Evolutionary conservation across 2,329 filamentous ascomycete genomes (phyloP).

Genomic region (Venturiaceae sp.): DNA sequence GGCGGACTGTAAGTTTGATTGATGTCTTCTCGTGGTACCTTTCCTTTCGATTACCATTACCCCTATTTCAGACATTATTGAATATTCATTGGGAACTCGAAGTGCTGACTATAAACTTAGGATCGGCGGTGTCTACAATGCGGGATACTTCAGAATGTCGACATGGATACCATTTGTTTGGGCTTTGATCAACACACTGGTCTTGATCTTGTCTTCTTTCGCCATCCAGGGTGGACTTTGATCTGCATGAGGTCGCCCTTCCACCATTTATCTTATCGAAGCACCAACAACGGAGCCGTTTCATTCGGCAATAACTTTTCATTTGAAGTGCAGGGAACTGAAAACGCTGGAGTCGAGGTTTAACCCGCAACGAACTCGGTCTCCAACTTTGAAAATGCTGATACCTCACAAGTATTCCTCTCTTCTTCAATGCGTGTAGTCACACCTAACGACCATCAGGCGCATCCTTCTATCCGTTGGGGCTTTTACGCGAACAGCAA

Average conservation of each 20-base stretch:
- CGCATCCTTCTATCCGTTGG: too few species aligned
- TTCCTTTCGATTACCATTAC: constrained; percentile 10
- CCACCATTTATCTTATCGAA: background rate
- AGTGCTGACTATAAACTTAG: constrained; percentile 30
- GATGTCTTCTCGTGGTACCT: background rate
- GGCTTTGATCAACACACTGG: constrained; percentile 73
- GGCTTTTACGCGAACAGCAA: too few species aligned
- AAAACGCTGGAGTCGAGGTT: too few species aligned
- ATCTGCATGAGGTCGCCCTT: background rate
- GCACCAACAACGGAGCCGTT: background rate
- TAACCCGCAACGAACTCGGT: too few species aligned
- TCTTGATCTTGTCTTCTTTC: constrained; percentile 79
- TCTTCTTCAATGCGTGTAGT: too few species aligned
- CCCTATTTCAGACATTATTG: constrained; percentile 3
- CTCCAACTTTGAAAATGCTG: too few species aligned
- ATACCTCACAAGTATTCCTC: too few species aligned
- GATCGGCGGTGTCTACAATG: constrained; percentile 68
- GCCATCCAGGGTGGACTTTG: constrained; percentile 69
- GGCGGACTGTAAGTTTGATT: constrained; percentile 58
- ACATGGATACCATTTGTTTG: constrained; percentile 90
- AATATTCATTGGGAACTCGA: too few species aligned
- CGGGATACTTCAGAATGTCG: constrained; percentile 81
- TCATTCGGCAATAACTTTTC: too few species aligned
- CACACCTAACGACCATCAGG: too few species aligned
- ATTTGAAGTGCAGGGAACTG: too few species aligned